Evolutionary conservation across 2,329 filamentous ascomycete genomes (phyloP), one percentile per base, ranked within the genome.

Genomic region (Aaosphaeria arxii): DNA sequence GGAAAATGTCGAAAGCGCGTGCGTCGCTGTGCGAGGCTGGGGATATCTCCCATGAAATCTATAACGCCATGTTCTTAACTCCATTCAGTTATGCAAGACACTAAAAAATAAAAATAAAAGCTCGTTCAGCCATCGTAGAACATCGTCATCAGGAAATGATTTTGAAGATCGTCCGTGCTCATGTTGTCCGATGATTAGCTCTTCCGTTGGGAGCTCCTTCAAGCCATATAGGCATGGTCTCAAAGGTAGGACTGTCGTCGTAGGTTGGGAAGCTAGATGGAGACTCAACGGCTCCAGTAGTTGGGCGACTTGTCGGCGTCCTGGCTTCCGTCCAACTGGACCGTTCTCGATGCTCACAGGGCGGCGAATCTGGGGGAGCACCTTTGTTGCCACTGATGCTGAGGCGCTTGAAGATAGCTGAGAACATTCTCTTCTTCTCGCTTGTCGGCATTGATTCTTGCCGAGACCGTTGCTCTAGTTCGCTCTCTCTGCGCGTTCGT

Each of bases 301-400:
- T 24, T 7, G 39, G 9, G 9, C 7, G 9, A 11, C 7, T 7
- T 9, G 39, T 17, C 9, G 39, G 39, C 7, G 9, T 40, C 9
- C 9, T 40, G 13, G 53, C 61, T 33, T 67, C 63, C 4, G 65
- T 57, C 61, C 61, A 67, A 50, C 61, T 66, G 4, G 58, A 39
- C 30, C 61, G 50, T 44, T 68, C 66, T 40, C 65, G 51, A 42
- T 69, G 64, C 47, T 68, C 66, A 3, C 64, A 46, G 5, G 50
- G 53, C 6, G 66, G 65, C 41, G 66, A 44, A 1, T 56, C 48
- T 6, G 59, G 55, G 9, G 51, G 52, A 7, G 58, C 51, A 36
- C 57, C 58, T 2, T 53, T 52, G 33, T 36, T n/a, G 28, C 45
- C 54, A 35, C 24, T 28, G 7, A n/a, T 40, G 41, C 41, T 43